Percentiles rank a stretch among this genome's conserved stretches.
Conservation (phyloP, 2,329 filamentous ascomycete genomes). For the Ascochyta viciae-villosae region DNA sequence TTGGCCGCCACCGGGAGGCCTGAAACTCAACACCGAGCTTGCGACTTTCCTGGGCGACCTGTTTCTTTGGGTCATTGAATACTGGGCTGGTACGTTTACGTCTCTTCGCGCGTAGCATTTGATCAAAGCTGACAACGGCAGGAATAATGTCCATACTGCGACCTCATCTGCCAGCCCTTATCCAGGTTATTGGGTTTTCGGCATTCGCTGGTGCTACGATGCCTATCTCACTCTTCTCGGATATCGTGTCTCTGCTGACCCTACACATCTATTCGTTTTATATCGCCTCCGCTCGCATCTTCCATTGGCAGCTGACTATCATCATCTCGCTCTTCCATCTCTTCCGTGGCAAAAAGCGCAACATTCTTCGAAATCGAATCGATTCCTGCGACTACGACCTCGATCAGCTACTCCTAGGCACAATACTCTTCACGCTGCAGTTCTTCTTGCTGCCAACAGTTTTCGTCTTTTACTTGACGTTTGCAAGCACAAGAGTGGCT, state of each 20-base stretch:
- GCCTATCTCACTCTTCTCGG: constrained; percentile 94
- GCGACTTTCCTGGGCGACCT: constrained; percentile 93
- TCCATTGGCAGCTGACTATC: constrained; percentile 98
- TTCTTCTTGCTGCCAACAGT: constrained; percentile 96
- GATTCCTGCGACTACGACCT: constrained; percentile 99
- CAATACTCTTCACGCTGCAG: constrained; percentile 92
- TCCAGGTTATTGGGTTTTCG: constrained; percentile 92
- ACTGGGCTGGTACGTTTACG: constrained; percentile 78
- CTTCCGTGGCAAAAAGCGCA: constrained; percentile 97
- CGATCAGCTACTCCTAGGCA: constrained; percentile 93
- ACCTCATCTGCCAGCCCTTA: constrained; percentile 81
- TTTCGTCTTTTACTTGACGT: constrained; percentile 95
- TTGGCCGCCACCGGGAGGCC: constrained; percentile 76
- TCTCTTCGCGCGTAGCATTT: neutral
- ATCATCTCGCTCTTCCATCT: constrained; percentile 98
- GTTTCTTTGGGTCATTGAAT: constrained; percentile 98
- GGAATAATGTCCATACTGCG: constrained; percentile 78
- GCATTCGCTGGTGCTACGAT: constrained; percentile 96
- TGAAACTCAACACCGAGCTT: constrained; percentile 94
- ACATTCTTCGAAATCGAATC: constrained; percentile 94
- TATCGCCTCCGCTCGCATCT: constrained; percentile 93
- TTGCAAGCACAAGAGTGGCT: constrained; percentile 90
- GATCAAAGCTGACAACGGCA: constrained; percentile 40
- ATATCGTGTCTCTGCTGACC: constrained; percentile 88
- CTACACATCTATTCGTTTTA: constrained; percentile 99